Base-by-base conservation (phyloP, 768 basidiomycete genomes). In the Lactarius tabidus region DNA sequence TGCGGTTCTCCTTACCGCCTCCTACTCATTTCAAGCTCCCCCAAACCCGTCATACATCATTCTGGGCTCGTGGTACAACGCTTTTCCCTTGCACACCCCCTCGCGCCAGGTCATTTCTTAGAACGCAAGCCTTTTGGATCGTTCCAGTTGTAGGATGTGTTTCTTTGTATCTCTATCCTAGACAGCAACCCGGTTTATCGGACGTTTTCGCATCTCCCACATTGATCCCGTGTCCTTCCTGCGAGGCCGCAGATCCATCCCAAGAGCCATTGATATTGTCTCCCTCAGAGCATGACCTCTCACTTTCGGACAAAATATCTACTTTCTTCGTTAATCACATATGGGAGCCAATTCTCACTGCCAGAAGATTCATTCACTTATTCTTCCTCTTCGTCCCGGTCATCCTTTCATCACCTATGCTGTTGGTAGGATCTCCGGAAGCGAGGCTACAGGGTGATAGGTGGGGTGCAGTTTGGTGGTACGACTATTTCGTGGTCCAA, bases 391-490 rank as follows among this genome's bases (percentile, higher is more conserved):
- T 99, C 76, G 76, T 89, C 5, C 97, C 97, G 1, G 93, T 98
- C 64, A 83, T 99, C 59, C 53, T 95, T 55, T 80, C 86, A 2
- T 83, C 86, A 57, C 95, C 96, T 0, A 91, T 98, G 86, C 79
- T 98, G 23, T 79, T 95, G 29, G 77, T 88, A 10, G 90, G 87
- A 23, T 79, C 75, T 38, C 82, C 81, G 23, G 80, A 84, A 60
- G 78, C 78, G 52, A 76, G 77, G 56, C 78, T 85, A 53, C 82
- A 82, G 15, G 89, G 90, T 18, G 93, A 95, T 68, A 83, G 85
- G 70, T 94, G 93, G 93, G 94, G 94, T 41, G 94, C 93, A 1
- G 82, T 95, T 3, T 97, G 94, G 96, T 99, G 97, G 97, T 98
- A 98, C 73, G 84, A 82, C n/a, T 82, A 93, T 59, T 79, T 99